Percentiles rank a stretch among this genome's conserved stretches.
These are phyloP conservation scores for Hibiscus trionum DNA, from an alignment of 345 rosid genomes.

Conservation along the genomic window DNA sequence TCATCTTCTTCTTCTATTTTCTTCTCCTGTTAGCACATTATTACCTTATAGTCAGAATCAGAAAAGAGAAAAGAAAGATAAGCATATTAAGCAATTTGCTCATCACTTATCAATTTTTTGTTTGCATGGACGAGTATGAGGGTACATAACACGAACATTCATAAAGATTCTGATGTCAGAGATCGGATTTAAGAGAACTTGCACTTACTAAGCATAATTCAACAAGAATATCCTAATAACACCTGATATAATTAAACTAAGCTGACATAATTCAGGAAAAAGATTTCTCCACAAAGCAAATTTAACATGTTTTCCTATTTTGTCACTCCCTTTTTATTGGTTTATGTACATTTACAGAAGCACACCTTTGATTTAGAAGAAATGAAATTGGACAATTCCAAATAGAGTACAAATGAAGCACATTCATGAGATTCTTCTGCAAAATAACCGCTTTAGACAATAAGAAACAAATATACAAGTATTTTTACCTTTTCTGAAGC, in stretches of 20 bases:
- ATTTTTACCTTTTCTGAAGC: slow-evolving; percentile 51
- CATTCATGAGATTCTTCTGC: neutral
- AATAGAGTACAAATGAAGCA: neutral
- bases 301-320: too few relatives aligned
- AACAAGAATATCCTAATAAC: neutral
- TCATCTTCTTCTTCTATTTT: slow-evolving; percentile 67
- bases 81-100: neutral
- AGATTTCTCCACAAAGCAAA: too few relatives aligned
- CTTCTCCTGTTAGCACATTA: slow-evolving; percentile 34
- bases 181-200: neutral
- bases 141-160: neutral
- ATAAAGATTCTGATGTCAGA: neutral
- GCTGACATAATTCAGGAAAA: too few relatives aligned
- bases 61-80: neutral
- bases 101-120: neutral
- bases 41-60: neutral
- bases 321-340: too few relatives aligned
- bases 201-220: neutral
- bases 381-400: neutral
- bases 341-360: too few relatives aligned
- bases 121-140: neutral
- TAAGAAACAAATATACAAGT: slow-evolving; percentile 7
- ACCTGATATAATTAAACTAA: too few relatives aligned
- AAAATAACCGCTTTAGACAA: neutral
- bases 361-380: neutral